Base-by-base conservation (phyloP, 768 basidiomycete genomes). In the Lactifluus rugatus region DNA sequence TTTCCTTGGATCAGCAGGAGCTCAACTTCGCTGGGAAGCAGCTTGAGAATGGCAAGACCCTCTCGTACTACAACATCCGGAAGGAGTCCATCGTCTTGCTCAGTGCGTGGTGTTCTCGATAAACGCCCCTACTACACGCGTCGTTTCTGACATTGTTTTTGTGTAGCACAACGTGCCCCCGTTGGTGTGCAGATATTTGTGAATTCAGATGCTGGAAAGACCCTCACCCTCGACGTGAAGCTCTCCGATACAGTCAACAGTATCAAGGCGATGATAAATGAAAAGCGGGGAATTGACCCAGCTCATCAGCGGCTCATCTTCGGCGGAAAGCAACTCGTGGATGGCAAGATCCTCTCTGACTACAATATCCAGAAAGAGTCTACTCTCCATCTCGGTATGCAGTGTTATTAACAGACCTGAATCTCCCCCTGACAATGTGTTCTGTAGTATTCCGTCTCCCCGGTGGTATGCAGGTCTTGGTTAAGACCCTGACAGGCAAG, bases 251-350 rank as follows among this genome's bases (percentile, higher is more conserved):
- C 70, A 19, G 70, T 71, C 63, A 68, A 70, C 60, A 70, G 68
- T 42, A 68, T 71, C 8, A 71, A 71, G 66, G 66, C 69, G 6
- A 71, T 70, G 64, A 71, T 71, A 25, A 69, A 71, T 52, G 70
- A 70, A 64, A 71, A 71, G 69, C 69, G 69, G 55, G 70, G 70
- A 31, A 71, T 71, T 37, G 69, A 69, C 8, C 70, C 70, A 16
- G 70, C 69, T 56, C 69, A 71, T 48, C 70, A 71, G 58, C 69
- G 70, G 25, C 61, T 71, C 28, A 70, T 71, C 65, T 71, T 71
- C 44, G 69, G 68, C 41, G 70, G 70, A 54, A 81, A 81, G 71
- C 80, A 81, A 70, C 71, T 81, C 44, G 80, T 81, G 67, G 79
- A 81, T 62, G 80, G 80, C 32, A 75, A 79, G 62, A 71, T 69